phyloP scores from a whole-genome alignment of 2,329 filamentous ascomycete genomes.

The Exophiala calicioides region DNA sequence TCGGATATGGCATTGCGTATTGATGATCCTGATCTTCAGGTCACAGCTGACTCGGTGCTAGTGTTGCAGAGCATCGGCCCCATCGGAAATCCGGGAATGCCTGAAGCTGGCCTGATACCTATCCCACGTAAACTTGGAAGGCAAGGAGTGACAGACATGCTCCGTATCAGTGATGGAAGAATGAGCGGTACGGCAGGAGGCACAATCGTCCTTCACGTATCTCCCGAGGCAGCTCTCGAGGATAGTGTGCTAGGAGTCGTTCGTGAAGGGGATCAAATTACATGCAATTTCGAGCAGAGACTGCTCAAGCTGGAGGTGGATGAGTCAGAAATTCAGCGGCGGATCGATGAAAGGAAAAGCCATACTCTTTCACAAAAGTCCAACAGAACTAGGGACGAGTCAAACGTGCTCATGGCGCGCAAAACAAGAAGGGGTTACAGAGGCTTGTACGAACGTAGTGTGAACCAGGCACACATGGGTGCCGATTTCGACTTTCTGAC shows the following conservation, averaged over 20 bases:
- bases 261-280: constrained; percentile 50
- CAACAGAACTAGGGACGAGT: not conserved
- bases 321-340: constrained; percentile 43
- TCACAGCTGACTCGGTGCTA: constrained; percentile 49
- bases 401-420: constrained; percentile 31
- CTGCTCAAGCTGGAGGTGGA: constrained; percentile 45
- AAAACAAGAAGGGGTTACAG: constrained; percentile 41
- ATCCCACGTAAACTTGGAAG: constrained; percentile 52
- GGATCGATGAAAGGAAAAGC: constrained; percentile 36
- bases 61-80: constrained; percentile 54
- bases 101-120: constrained; percentile 54
- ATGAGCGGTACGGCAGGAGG: constrained; percentile 60
- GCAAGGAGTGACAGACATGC: constrained; percentile 54
- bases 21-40: constrained; percentile 47
- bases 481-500: constrained; percentile 39
- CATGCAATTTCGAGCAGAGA: constrained; percentile 47
- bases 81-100: constrained; percentile 56
- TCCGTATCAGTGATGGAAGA: constrained; percentile 55
- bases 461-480: constrained; percentile 46
- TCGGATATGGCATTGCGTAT: constrained; percentile 49
- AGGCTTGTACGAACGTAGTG: constrained; percentile 43
- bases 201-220: constrained; percentile 56
- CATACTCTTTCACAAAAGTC: not conserved
- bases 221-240: constrained; percentile 52
- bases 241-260: constrained; percentile 53